Evolutionary conservation across 139 green algal genomes (phyloP), one percentile per base, ranked within the genome.

Genomic region (Limnomonas spitsbergensis): DNA sequence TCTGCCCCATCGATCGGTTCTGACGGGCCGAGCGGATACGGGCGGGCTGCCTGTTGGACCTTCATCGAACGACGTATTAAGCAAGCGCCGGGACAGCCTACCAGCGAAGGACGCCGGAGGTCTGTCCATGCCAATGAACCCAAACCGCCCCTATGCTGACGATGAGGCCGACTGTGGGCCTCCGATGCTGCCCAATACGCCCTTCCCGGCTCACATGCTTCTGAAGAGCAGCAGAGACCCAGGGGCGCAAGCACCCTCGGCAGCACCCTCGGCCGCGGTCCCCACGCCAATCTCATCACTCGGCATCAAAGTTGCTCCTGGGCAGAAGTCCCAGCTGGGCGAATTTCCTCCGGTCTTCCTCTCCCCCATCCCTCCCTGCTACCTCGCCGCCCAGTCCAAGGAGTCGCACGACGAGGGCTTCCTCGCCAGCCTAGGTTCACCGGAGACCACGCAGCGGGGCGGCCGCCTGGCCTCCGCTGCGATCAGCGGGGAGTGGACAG

Each of bases 281-380:
- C 47, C 47, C 47, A 61, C 47, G 20, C 47, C 47, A 14, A 29
- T 20, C 14, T 61, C 47, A 29, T 14, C 20, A 14, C 47, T 29
- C 20, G 47, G 47, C 47, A 61, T 61, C 14, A 61, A 61, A 20
- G 47, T 20, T 29, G 47, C 47, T 61, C 14, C 47, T 29, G 47
- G n/a, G 47, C 47, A 61, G 20, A 14, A 61, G n/a, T n/a, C 14
- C 14, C 47, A 61, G 20, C 47, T 29, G 47, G 47, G 14, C 47
- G 36, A 74, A 26, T 74, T 74, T 29, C 4, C 68, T 9, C 34
- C 68, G 7, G 70, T 77, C 27, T 77, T 77, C 70, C 66, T 77
- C 40, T 77, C 70, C 24, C 70, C 70, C 4, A 77, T 77, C 70
- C 70, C 70, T 36, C 38, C 14, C 39, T 66, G 40, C 70, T 77